Conservation (phyloP, 164 flowering plant species). For the Vitis amurensis region DNA sequence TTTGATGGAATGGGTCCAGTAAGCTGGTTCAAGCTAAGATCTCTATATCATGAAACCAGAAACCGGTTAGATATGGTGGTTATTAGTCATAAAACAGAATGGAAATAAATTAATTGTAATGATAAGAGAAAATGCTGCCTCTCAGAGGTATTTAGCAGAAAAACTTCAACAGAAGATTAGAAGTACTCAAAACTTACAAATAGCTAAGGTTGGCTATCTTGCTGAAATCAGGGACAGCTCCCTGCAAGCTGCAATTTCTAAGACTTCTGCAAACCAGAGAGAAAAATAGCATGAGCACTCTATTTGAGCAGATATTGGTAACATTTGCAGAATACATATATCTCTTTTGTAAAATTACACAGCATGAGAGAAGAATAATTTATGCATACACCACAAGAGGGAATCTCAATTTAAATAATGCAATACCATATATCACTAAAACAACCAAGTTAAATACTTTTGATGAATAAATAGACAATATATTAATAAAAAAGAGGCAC, state of each 20-base stretch:
- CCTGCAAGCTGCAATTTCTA: conserved; percentile 80
- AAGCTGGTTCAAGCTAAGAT: conserved; percentile 77
- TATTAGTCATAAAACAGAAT: not conserved
- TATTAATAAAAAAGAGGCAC: no score
- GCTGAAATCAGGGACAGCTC: conserved; percentile 75
- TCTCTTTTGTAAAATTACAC: no score
- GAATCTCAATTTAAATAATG: no score
- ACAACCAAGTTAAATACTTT: no score
- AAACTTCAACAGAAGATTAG: not conserved
- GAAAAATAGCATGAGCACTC: conserved; percentile 8
- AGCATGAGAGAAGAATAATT: no score
- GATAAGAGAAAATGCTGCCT: conserved; percentile 1
- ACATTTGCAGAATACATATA: not conserved
- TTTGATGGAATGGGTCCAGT: conserved; percentile 61
- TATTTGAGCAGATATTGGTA: not conserved
- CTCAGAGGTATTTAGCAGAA: not conserved
- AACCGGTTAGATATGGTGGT: not conserved
- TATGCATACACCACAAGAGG: no score
- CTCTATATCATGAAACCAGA: conserved; percentile 45
- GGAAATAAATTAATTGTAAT: not conserved
- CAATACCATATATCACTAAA: no score
- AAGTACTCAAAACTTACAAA: conserved; percentile 49
- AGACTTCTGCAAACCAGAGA: conserved; percentile 60
- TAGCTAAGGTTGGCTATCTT: conserved; percentile 48
- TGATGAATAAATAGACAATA: no score